Conservation (phyloP, 225 moss, liverwort and hornwort species). For the Sphagnum contortum region DNA sequence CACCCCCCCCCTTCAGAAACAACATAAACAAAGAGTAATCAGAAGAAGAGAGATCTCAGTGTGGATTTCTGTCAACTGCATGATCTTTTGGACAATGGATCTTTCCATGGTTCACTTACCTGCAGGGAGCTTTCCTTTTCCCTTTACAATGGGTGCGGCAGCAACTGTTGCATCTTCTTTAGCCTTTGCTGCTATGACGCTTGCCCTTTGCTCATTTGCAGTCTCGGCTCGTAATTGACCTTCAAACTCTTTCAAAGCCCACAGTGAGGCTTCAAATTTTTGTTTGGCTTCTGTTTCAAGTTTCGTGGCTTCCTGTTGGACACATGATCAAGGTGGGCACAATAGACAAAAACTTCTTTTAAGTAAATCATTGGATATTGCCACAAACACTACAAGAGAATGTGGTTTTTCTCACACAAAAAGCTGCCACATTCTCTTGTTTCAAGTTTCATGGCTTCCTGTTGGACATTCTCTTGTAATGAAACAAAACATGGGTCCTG, state of each 20-base stretch:
- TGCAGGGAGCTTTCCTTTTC: background rate
- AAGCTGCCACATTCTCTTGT: too few relatives aligned
- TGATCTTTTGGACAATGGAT: too few relatives aligned
- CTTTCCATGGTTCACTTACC: too few relatives aligned
- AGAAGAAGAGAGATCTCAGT: too few relatives aligned
- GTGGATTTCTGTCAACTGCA: too few relatives aligned
- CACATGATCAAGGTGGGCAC: background rate
- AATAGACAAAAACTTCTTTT: too few relatives aligned
- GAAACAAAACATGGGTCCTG: too few relatives aligned
- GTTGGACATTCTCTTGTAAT: too few relatives aligned
- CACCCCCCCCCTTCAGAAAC: too few relatives aligned
- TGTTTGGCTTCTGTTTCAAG: constrained; percentile 21
- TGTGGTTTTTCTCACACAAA: background rate
- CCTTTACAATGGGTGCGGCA: background rate
- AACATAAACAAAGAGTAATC: too few relatives aligned
- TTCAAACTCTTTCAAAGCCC: constrained; percentile 23
- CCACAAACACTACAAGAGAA: background rate
- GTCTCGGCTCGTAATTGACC: constrained; percentile 14
- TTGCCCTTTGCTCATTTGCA: constrained; percentile 12
- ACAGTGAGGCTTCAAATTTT: constrained; percentile 21
- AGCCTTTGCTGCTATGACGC: background rate
- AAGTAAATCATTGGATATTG: background rate
- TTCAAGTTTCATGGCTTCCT: too few relatives aligned
- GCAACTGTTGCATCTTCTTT: constrained; percentile 6
- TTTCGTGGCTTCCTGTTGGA: constrained; percentile 20